Conservation (phyloP, 2,329 filamentous ascomycete genomes). For the Gnomoniopsis smithogilvyi region DNA sequence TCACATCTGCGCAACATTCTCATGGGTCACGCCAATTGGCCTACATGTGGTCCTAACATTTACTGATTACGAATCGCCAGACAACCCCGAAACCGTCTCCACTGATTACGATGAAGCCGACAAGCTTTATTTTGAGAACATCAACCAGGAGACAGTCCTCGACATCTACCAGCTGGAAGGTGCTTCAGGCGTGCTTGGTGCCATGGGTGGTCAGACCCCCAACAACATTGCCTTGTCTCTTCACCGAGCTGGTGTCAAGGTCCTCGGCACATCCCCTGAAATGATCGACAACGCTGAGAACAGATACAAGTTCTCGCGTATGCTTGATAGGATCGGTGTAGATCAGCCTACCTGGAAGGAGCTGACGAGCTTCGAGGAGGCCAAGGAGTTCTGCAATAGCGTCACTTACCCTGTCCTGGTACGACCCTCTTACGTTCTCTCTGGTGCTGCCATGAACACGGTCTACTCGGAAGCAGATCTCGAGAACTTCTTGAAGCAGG, state of each 20-base stretch:
- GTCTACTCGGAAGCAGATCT: constrained; percentile 95
- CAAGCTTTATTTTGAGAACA: constrained; percentile 93
- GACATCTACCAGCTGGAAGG: constrained; percentile 91
- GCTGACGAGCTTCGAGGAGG: constrained; percentile 90
- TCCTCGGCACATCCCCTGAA: constrained; percentile 92
- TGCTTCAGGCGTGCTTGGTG: constrained; percentile 81
- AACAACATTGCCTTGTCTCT: constrained; percentile 96
- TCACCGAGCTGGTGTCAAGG: constrained; percentile 83
- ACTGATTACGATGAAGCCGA: constrained; percentile 97
- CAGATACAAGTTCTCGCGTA: constrained; percentile 96
- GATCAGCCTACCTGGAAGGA: constrained; percentile 99
- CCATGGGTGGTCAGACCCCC: constrained; percentile 95
- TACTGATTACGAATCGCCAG: constrained; percentile 27
- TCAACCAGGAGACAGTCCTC: constrained; percentile 82
- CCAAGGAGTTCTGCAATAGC: constrained; percentile 78
- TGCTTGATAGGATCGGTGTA: constrained; percentile 91
- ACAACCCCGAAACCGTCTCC: constrained; percentile 84
- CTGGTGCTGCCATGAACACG: constrained; percentile 98
- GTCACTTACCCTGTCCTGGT: constrained; percentile 94
- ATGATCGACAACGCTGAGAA: constrained; percentile 99
- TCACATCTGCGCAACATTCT: constrained; percentile 18
- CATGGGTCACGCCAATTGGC: constrained; percentile 3
- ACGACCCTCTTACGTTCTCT: constrained; percentile 93
- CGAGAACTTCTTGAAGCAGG: constrained; percentile 83
- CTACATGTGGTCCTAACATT: constrained; percentile 20